Evolutionary conservation across 1,284 basidiomycete genomes (phyloP).

Genomic region (Leccinum fallax): DNA sequence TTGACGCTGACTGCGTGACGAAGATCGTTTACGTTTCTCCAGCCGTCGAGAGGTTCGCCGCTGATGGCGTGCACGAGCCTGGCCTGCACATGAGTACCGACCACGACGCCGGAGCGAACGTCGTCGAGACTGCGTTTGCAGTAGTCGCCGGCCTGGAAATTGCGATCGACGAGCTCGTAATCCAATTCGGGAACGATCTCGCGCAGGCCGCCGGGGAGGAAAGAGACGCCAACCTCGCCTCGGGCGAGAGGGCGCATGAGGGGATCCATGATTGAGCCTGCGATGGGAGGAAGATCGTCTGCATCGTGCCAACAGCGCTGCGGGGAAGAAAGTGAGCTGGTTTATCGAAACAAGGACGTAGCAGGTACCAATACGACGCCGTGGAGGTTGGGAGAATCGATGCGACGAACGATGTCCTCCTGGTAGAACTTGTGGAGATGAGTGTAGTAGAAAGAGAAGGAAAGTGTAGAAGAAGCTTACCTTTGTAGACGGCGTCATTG

Average conservation of each 20-base stretch:
- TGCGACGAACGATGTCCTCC: slow-evolving; percentile 69
- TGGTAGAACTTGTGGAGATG: slow-evolving; percentile 61
- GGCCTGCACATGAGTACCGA: slow-evolving; percentile 60
- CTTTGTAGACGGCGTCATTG: slow-evolving; percentile 33
- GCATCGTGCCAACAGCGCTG: slow-evolving; percentile 84
- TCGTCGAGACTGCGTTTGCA: slow-evolving; percentile 81
- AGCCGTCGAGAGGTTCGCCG: slow-evolving; percentile 59
- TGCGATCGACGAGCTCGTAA: slow-evolving; percentile 77
- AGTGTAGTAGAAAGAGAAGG: not conserved
- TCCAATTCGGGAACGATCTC: slow-evolving; percentile 75
- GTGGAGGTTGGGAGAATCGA: slow-evolving; percentile 41
- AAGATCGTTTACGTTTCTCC: slow-evolving; percentile 66
- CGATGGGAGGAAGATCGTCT: slow-evolving; percentile 57
- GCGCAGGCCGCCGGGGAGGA: slow-evolving; percentile 57
- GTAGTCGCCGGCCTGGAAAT: slow-evolving; percentile 79
- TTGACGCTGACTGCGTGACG: slow-evolving; percentile 61
- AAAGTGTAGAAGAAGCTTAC: slow-evolving; percentile 6
- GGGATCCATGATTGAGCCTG: slow-evolving; percentile 56
- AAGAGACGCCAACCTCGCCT: slow-evolving; percentile 84
- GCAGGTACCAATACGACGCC: slow-evolving; percentile 31
- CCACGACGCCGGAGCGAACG: slow-evolving; percentile 77
- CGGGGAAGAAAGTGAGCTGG: slow-evolving; percentile 5
- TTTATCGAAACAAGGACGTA: not conserved
- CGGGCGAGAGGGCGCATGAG: slow-evolving; percentile 74
- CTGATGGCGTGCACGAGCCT: slow-evolving; percentile 78